A percentile compares a stretch with the other conserved stretches of the same genome.
phyloP scores from a whole-genome alignment of 176 grass and related monocot species.

The Cymbopogon citratus region DNA sequence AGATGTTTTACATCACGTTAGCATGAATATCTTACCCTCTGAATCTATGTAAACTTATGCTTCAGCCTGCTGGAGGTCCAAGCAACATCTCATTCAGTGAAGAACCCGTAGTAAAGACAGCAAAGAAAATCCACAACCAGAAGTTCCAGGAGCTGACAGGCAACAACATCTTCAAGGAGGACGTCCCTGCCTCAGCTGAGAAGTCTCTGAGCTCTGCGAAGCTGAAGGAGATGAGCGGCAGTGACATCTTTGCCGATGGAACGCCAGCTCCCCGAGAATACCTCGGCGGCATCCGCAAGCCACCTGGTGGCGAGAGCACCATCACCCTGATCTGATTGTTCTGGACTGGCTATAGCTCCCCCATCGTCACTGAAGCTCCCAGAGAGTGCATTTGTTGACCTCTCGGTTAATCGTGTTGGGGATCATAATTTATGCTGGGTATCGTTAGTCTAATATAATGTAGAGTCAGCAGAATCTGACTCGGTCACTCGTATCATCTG shows the following conservation, averaged over 20 bases:
- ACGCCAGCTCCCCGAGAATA: conserved; percentile 60
- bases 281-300: conserved; percentile 63
- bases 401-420: neutral
- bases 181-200: conserved; percentile 38
- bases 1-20: neutral
- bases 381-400: conserved; percentile 1
- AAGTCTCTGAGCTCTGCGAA: conserved; percentile 62
- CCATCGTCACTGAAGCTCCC: neutral
- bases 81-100: conserved; percentile 66
- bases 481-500: conserved; percentile 24
- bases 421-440: conserved; percentile 26
- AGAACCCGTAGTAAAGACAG: conserved; percentile 57
- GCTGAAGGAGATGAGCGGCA: conserved; percentile 72
- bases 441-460: conserved; percentile 37
- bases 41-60: conserved; percentile 14
- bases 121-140: conserved; percentile 76
- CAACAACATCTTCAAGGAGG: conserved; percentile 75
- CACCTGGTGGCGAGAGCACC: conserved; percentile 76
- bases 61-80: conserved; percentile 62
- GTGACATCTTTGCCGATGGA: conserved; percentile 65
- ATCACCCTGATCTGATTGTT: conserved; percentile 51
- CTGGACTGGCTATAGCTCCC: conserved; percentile 6
- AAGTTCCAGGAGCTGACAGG: conserved; percentile 83
- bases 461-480: conserved; percentile 46
- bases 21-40: conserved; percentile 9